Conservation (phyloP, 148 eudicot genomes). For the Nyssa sinensis region DNA sequence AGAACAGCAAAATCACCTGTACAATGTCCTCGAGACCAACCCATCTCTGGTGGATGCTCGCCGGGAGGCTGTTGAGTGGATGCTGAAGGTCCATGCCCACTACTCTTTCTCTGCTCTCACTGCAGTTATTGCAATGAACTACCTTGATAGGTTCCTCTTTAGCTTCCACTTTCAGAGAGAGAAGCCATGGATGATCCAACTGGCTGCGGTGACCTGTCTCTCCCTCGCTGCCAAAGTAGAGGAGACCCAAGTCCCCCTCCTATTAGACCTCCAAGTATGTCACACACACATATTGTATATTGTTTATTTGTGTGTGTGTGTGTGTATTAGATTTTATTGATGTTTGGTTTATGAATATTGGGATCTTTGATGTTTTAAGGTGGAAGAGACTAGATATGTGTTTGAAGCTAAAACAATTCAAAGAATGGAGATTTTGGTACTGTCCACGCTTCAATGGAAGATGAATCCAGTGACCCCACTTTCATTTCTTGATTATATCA, state of each 20-base stretch:
- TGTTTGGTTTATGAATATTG: background rate
- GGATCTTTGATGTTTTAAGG: slow-evolving; percentile 30
- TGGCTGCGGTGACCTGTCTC: slow-evolving; percentile 56
- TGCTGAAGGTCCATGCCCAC: slow-evolving; percentile 33
- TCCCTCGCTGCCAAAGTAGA: slow-evolving; percentile 77
- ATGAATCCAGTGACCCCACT: slow-evolving; percentile 77
- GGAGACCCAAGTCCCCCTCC: slow-evolving; percentile 62
- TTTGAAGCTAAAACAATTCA: slow-evolving; percentile 66
- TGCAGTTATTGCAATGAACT: slow-evolving; percentile 49
- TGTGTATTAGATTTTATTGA: background rate
- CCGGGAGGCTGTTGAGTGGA: slow-evolving; percentile 33
- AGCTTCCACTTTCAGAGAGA: slow-evolving; percentile 30
- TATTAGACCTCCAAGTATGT: slow-evolving; percentile 59
- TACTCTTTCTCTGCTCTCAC: slow-evolving; percentile 42
- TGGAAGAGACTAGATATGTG: slow-evolving; percentile 52
- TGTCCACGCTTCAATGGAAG: slow-evolving; percentile 63
- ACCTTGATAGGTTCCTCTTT: slow-evolving; percentile 49
- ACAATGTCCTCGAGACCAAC: background rate
- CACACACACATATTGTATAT: background rate
- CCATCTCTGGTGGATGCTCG: slow-evolving; percentile 25
- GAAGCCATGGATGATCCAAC: slow-evolving; percentile 62
- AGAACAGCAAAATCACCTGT: slow-evolving; percentile 23
- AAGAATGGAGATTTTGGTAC: slow-evolving; percentile 71
- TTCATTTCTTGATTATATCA: slow-evolving; percentile 60
- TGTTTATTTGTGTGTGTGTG: background rate